These are phyloP conservation scores for Diaporthe sp. DNA, from an alignment of 2,329 filamentous ascomycete species.

Conservation along the genomic window DNA sequence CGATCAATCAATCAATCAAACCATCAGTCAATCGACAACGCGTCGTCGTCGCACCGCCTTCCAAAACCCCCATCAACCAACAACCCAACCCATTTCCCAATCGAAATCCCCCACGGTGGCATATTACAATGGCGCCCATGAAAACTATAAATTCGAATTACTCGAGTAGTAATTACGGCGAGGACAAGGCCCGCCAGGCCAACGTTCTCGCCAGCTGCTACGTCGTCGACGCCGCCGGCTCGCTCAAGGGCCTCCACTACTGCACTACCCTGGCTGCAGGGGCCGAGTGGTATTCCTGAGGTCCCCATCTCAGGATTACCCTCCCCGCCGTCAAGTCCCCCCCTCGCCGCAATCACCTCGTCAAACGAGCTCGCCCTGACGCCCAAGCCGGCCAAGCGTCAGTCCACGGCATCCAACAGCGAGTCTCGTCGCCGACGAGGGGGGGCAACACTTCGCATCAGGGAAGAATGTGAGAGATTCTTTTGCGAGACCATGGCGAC, in stretches of 20 bases:
- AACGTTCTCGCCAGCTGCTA: slow-evolving; percentile 94
- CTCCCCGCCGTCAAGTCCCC: slow-evolving; percentile 89
- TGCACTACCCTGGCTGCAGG: slow-evolving; percentile 91
- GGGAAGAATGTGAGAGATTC: slow-evolving; percentile 99
- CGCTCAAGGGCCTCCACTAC: slow-evolving; percentile 90
- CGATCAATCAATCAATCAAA: not conserved
- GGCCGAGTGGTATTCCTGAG: slow-evolving; percentile 96
- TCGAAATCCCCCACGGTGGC: slow-evolving; percentile 45
- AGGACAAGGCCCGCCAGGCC: slow-evolving; percentile 72
- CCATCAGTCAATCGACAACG: not conserved
- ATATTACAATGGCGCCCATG: slow-evolving; percentile 73
- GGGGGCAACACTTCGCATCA: slow-evolving; percentile 96
- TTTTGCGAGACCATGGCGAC: slow-evolving; percentile 96
- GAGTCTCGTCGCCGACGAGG: slow-evolving; percentile 71
- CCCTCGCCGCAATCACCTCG: slow-evolving; percentile 80
- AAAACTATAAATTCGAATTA: slow-evolving; percentile 76
- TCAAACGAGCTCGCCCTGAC: slow-evolving; percentile 76
- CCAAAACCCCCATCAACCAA: not conserved
- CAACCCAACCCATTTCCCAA: slow-evolving; percentile 9
- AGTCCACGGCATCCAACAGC: slow-evolving; percentile 53
- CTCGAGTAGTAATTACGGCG: slow-evolving; percentile 85
- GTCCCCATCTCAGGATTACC: slow-evolving; percentile 86
- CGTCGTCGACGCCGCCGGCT: slow-evolving; percentile 79
- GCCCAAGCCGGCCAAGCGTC: slow-evolving; percentile 64
- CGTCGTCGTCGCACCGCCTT: not conserved